Evolutionary conservation across 2,329 filamentous ascomycete genomes (phyloP), one percentile per base, ranked within the genome.

Genomic region (Claviceps paspali): DNA sequence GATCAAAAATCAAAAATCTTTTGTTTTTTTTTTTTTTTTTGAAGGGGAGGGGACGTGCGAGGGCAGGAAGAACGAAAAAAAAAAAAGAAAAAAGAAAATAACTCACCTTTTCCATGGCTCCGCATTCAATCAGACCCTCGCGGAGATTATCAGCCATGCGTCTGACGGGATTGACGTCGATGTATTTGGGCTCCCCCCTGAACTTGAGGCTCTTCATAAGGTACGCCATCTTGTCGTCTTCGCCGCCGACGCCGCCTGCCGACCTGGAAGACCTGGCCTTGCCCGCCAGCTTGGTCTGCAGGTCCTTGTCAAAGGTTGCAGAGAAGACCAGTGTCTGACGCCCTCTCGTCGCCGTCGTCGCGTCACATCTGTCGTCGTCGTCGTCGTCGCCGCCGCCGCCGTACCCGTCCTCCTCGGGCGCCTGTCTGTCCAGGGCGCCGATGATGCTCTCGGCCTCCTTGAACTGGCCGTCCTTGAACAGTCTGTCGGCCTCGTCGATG

Each of bases 271-370:
- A 44, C 39, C 73, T 76, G 15, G 71, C 68, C 54, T 86, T 92
- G 19, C 84, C 82, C 2, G 82, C 76, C 10, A 98, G 69, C 56
- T 95, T 96, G 48, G 88, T 83, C 54, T 96, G 88, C 22, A 98
- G 62, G 1, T 79, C 79, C 51, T 87, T 88, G 53, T 93, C 82
- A 56, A 98, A 94, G 0, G 91, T 98, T 0, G 91, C 91, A 0
- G 91, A 96, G 57, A 98, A 98, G 15, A 98, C 85, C 0, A 98
- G 70, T 0, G 87, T 96, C 53, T 98, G 91, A 29, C 88, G 67
- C 12, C 70, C 52, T 29, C 64, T 53, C 49, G 0, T 63, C 58
- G 8, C 68, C 64, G 3, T 67, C 61, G 4, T 60, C 57, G 0
- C 8, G 14, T n/a, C n/a, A n/a, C n/a, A n/a, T n/a, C n/a, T n/a